Evolutionary conservation across 2,329 filamentous ascomycete species (phyloP), one percentile per base, ranked within the genome.

Genomic region (Clonostachys byssicola): DNA sequence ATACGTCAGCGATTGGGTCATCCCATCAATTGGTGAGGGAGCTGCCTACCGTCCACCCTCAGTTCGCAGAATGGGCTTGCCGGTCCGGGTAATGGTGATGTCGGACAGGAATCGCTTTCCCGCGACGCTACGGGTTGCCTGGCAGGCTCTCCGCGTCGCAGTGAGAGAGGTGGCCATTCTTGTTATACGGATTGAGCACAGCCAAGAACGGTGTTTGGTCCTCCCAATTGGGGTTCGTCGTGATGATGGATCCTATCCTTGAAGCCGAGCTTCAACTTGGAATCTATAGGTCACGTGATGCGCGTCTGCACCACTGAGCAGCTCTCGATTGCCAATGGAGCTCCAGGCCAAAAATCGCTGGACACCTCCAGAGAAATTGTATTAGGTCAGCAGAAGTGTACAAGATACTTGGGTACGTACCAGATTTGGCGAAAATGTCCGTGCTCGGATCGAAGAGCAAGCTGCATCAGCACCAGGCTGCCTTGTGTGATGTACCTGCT

Each of bases 81-180:
- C 94, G 49, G 94, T 99, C 61, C 94, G 82, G 52, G 92, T 95
- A 64, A 99, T 96, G 61, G 88, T 78, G 63, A 99, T 81, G 75
- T 99, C 94, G 65, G 90, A 88, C 56, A 86, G 61, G 53, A 68
- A 68, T 66, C 77, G 75, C 61, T 73, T 74, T 60, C 75, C 72
- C 58, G 72, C 60, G 56, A 74, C 60, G 59, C 70, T 71, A 61
- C 68, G 69, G 55, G 67, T 65, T 55, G 72, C 62, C 61, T 66
- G 71, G 57, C 70, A 69, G 58, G 74, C 71, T 54, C 75, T 72
- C 69, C 80, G 79, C 68, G 73, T 70, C 55, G 77, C 74, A 67
- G 74, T 68, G 57, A 80, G 73, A 65, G 81, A 70, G 64, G 75
- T 72, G 64, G 72, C 75, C 77, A 83, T 80, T 59, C 65, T 76